These are phyloP conservation scores for Phytophthora cajani DNA, from an alignment of 352 stramenopile species.

Conservation along the genomic window DNA sequence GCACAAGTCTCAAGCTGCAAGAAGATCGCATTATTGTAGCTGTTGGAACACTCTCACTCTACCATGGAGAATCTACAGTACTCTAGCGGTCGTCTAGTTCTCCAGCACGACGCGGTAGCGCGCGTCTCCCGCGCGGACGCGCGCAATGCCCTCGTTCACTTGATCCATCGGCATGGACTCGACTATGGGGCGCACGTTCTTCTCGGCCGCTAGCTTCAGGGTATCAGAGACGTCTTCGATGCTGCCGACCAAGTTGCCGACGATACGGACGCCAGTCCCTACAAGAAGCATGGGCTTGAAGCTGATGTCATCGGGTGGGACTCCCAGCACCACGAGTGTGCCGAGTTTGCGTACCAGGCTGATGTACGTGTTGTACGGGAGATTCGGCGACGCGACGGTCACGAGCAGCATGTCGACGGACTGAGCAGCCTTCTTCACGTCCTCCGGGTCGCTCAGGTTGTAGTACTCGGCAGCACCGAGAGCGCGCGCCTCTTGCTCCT, in stretches of 20 bases:
- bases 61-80: no score
- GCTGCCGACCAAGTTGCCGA: conserved; percentile 76
- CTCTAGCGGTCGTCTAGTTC: conserved; percentile 6
- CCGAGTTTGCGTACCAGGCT: conserved; percentile 56
- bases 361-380: conserved; percentile 52
- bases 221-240: conserved; percentile 81
- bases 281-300: conserved; percentile 61
- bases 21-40: no score
- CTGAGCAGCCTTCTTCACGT: conserved; percentile 22
- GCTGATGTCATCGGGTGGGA: conserved; percentile 52
- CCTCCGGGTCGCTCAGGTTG: conserved; percentile 23
- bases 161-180: conserved; percentile 43
- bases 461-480: neutral
- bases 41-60: no score
- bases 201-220: conserved; percentile 69
- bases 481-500: neutral
- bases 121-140: conserved; percentile 24
- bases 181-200: conserved; percentile 49
- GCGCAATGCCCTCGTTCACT: conserved; percentile 38
- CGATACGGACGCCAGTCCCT: conserved; percentile 39
- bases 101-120: conserved; percentile 43
- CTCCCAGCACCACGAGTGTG: conserved; percentile 63
- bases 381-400: conserved; percentile 57
- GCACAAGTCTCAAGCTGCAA: no score
- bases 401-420: conserved; percentile 56